Evolutionary conservation across 192 early-diverging fungal genomes (phyloP).

Genomic region (Backusella australiensis): DNA sequence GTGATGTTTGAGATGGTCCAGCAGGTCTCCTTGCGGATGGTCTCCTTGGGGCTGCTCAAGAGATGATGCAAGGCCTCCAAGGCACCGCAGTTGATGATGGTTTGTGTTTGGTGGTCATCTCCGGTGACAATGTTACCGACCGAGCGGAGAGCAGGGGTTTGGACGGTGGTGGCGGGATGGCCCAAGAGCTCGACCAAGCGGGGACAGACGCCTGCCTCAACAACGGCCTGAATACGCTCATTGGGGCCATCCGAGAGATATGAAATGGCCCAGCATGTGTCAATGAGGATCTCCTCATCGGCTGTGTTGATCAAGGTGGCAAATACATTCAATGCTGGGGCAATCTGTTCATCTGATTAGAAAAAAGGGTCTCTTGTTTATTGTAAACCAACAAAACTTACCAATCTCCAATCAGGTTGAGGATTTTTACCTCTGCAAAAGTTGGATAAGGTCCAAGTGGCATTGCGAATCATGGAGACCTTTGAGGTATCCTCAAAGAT

Average conservation of each 20-base stretch:
- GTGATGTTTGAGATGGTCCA: conserved; percentile 57
- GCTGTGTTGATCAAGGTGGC: conserved; percentile 59
- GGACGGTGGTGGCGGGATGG: conserved; percentile 57
- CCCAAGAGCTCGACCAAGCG: conserved; percentile 67
- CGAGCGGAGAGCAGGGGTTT: conserved; percentile 73
- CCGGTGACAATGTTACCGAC: conserved; percentile 83
- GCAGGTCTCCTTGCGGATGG: conserved; percentile 49
- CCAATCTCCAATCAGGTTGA: conserved; percentile 64
- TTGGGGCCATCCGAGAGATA: conserved; percentile 74
- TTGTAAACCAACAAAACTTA: conserved; percentile 12
- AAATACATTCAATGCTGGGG: conserved; percentile 35
- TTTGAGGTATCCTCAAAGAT: conserved; percentile 30
- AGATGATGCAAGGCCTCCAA: conserved; percentile 54
- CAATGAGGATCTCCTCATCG: conserved; percentile 77
- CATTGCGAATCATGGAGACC: conserved; percentile 71
- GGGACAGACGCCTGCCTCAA: conserved; percentile 68
- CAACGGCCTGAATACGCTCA: conserved; percentile 73
- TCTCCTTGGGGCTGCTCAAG: conserved; percentile 39
- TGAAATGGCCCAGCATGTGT: conserved; percentile 82
- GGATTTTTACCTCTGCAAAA: conserved; percentile 76
- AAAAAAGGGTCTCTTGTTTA: too few species aligned
- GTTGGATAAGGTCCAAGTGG: conserved; percentile 78
- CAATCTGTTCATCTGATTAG: not conserved
- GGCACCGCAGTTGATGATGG: conserved; percentile 62
- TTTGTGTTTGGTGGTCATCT: conserved; percentile 74